Percentiles rank a stretch among this genome's conserved stretches.
phyloP scores from a whole-genome alignment of 352 stramenopile species.

The Albugo candida region DNA sequence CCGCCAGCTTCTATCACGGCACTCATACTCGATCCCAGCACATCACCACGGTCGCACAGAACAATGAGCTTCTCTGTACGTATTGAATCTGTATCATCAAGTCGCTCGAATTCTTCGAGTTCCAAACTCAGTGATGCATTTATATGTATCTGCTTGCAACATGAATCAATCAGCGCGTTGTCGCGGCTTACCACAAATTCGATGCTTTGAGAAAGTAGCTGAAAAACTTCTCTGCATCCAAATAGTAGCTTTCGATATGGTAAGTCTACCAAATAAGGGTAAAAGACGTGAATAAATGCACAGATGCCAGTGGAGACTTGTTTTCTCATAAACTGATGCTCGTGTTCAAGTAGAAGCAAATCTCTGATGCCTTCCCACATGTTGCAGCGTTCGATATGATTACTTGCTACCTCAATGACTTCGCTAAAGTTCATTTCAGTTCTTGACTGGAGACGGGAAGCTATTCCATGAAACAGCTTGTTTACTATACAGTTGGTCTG shows the following conservation, averaged over 20 bases:
- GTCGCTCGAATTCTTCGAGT: neutral
- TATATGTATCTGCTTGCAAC: conserved; percentile 35
- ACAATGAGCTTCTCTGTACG: conserved; percentile 12
- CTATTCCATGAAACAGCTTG: neutral
- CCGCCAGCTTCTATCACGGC: conserved; percentile 5
- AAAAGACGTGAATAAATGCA: conserved; percentile 33
- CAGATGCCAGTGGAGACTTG: conserved; percentile 11
- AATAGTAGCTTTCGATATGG: conserved; percentile 12
- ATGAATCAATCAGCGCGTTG: conserved; percentile 18
- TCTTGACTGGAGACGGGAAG: neutral
- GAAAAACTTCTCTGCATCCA: conserved; percentile 1
- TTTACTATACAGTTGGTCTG: no score
- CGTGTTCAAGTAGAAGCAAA: neutral
- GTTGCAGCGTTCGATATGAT: neutral
- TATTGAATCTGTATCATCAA: conserved; percentile 9
- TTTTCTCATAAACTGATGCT: neutral
- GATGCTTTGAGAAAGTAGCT: no score
- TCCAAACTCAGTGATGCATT: conserved; percentile 4
- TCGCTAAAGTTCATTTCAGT: neutral
- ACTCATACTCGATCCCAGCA: conserved; percentile 19
- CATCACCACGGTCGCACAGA: conserved; percentile 23
- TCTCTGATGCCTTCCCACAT: neutral
- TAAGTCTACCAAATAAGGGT: conserved; percentile 42
- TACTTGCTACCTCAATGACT: neutral
- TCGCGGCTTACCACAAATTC: conserved; percentile 6